A percentile compares a stretch with the other conserved stretches of the same genome.
Evolutionary conservation across 305 asterid species (phyloP).

Genomic region (Solanum hybrid): DNA sequence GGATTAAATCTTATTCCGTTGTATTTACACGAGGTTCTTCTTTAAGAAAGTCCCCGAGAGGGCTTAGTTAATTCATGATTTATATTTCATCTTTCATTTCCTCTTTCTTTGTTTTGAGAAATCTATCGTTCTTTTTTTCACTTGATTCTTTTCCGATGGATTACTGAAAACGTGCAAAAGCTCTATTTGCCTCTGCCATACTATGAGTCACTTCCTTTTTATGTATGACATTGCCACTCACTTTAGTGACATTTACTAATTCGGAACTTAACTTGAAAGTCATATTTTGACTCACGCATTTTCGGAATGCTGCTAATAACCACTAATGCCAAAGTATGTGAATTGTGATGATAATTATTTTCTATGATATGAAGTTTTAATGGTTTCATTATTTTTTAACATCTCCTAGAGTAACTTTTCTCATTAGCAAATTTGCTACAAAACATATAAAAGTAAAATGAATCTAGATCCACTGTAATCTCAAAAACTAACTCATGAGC

Average conservation of each 20-base stretch:
- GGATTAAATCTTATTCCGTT: background rate
- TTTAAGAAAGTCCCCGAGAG: background rate
- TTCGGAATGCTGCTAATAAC: background rate
- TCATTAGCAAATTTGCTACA: background rate
- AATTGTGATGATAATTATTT: background rate
- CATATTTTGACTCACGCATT: background rate
- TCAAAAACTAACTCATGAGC: background rate
- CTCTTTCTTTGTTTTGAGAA: background rate
- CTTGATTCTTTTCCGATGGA: background rate
- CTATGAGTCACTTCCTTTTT: background rate
- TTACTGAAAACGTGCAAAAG: background rate
- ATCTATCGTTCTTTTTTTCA: background rate
- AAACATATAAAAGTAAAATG: background rate
- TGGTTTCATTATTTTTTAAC: background rate
- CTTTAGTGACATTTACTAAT: background rate
- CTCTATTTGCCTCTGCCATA: accelerated
- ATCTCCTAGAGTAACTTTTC: background rate
- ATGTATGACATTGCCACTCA: accelerated
- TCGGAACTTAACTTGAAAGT: background rate
- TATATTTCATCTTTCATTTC: background rate
- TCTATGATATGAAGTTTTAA: background rate
- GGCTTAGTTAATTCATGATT: background rate
- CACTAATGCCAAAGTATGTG: background rate
- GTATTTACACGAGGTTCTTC: background rate
- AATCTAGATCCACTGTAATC: background rate